These are phyloP conservation scores for Pythium dissimile DNA, from an alignment of 352 stramenopile genomes.

Conservation along the genomic window DNA sequence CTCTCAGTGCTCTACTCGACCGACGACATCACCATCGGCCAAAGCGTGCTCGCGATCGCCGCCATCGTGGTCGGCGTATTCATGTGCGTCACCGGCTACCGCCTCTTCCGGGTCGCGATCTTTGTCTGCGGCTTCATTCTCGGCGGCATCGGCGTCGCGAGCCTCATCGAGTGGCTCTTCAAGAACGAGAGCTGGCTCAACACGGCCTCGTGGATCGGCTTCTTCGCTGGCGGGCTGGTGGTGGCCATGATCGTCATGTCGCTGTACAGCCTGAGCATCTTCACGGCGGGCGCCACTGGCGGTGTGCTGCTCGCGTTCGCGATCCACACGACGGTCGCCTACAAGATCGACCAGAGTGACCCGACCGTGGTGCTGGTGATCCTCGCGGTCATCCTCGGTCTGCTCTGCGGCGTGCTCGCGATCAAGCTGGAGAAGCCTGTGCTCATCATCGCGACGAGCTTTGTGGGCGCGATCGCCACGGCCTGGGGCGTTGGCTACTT, in stretches of 20 bases:
- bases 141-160: slow-evolving; percentile 45
- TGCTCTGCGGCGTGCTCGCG: slow-evolving; percentile 38
- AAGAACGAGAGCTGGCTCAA: slow-evolving; percentile 45
- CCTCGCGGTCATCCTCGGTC: slow-evolving; percentile 36
- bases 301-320: slow-evolving; percentile 53
- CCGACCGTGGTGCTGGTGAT: slow-evolving; percentile 52
- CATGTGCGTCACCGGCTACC: slow-evolving; percentile 48
- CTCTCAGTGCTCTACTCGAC: slow-evolving; percentile 40
- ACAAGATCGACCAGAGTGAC: slow-evolving; percentile 53
- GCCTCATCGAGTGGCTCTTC: slow-evolving; percentile 53
- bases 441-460: slow-evolving; percentile 43
- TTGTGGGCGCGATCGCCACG: slow-evolving; percentile 37
- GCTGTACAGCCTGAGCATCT: slow-evolving; percentile 48
- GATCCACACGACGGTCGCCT: slow-evolving; percentile 50
- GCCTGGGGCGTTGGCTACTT: slow-evolving; percentile 69
- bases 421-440: slow-evolving; percentile 58
- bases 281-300: slow-evolving; percentile 50
- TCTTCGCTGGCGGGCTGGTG: slow-evolving; percentile 54
- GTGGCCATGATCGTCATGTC: slow-evolving; percentile 47
- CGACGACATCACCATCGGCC: slow-evolving; percentile 30
- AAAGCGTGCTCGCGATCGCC: slow-evolving; percentile 32
- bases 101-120: slow-evolving; percentile 52
- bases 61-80: slow-evolving; percentile 43
- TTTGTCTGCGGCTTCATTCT: slow-evolving; percentile 60
- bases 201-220: slow-evolving; percentile 67